Base-by-base conservation (phyloP, 2,329 filamentous ascomycete genomes). In the Aspergillus pseudonomiae region DNA sequence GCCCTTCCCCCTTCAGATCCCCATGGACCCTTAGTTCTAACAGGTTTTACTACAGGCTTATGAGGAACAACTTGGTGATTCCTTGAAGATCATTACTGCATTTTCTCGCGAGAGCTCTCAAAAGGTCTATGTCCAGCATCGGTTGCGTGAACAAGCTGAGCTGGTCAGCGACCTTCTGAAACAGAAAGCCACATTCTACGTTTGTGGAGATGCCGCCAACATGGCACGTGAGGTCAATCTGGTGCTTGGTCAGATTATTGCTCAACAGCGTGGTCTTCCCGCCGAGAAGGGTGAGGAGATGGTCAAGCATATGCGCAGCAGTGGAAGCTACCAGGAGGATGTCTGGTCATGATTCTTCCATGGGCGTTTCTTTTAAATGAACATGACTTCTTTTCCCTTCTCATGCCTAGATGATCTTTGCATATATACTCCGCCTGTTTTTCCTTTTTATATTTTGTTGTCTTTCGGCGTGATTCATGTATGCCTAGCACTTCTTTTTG, bases 91-190 rank as follows among this genome's bases (percentile, higher is more conserved):
- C 69, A 86, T 97, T 77, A 96, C 91, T 16, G 95, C 95, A 48
- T 99, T 99, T 80, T 99, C 95, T n/a, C 89, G 95, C 69, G 92
- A 97, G 67, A 84, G 87, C 0, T 78, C 89, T 50, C 86, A 95
- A 79, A 99, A 99, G 82, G 92, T 99, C 43, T 99, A 99, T 75
- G 95, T 99, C 26, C 95, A 99, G 81, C 93, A 99, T 80, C 87
- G 91, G 66, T 85, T 99, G 65, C 90, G 91, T 81, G 92, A 98
- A 79, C 85, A 89, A 57, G 89, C 91, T 63, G 86, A 91, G 73
- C 88, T 97, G 72, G 86, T 99, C 80, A 94, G 96, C 80, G 89
- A 94, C 68, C 87, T 99, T 1, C 85, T 99, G 11, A 85, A 91
- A 70, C 85, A 93, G 79, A 89, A 89, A 75, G 95, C 93, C 6